Base-by-base conservation (phyloP, 2,329 filamentous ascomycete species). In the Cladobotryum protrusum region DNA sequence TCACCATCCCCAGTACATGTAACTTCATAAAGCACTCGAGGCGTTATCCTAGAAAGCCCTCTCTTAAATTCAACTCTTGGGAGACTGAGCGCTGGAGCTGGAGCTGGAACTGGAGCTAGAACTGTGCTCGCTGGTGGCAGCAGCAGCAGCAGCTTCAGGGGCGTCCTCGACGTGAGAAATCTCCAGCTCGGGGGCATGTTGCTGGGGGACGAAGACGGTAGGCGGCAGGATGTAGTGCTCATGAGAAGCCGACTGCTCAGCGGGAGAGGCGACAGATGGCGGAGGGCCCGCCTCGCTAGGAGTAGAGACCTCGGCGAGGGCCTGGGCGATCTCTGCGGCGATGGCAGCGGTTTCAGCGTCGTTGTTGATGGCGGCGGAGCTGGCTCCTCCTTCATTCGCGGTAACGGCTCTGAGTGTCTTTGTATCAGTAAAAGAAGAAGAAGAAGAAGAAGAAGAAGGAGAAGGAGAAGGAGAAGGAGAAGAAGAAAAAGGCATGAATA, bases 171-270 rank as follows among this genome's bases (percentile, higher is more conserved):
- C 17, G 18, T 17, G 37, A 15, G 14, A 32, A 4, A 37, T 37
- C 5, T 52, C 50, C 4, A 45, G 13, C n/a, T 37, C 45, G 2
- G 24, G 15, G 20, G 11, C 5, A 8, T 20, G 33, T 5, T 17
- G 43, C 14, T 19, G 20, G n/a, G 50, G 50, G 13, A 52, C 43
- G n/a, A 48, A 52, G 14, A 52, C 50, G 9, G 45, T 48, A 9
- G 50, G 46, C 19, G 43, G 35, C 11, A 52, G 46, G 33, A 52
- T 45, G 14, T 48, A 33, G 13, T 52, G 50, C 20, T 49, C 41
- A 8, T 42, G 20, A 19, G 20, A 12, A 14, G 36, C 15, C 15
- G 40, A 37, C 14, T 43, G 40, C 24, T 11, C 33, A 15, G 5
- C 8, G 24, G 24, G 24, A 29, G 24, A 29, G 6, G 24, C 24